Conservation (phyloP, 352 stramenopile genomes). For the Chrysophaeum taylorii region DNA sequence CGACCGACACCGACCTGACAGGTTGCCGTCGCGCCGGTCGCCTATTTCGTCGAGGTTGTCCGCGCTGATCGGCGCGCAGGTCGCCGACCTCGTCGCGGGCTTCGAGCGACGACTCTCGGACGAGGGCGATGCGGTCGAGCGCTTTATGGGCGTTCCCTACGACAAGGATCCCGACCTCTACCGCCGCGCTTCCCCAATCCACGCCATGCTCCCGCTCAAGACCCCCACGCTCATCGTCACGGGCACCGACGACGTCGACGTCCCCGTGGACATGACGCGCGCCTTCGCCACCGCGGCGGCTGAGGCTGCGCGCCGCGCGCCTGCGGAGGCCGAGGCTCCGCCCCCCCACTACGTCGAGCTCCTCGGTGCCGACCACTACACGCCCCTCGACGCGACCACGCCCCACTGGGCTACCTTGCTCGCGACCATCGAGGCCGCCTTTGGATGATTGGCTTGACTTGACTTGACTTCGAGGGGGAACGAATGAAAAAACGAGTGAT, state of each 20-base stretch:
- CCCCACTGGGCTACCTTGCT: too few relatives aligned
- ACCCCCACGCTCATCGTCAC: neutral
- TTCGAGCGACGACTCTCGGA: neutral
- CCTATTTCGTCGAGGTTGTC: too few relatives aligned
- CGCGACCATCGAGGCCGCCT: too few relatives aligned
- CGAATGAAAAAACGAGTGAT: too few relatives aligned
- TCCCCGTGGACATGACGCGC: neutral
- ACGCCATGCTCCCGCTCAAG: neutral
- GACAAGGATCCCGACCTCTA: neutral
- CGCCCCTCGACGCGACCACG: neutral
- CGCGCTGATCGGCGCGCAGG: neutral
- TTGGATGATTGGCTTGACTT: too few relatives aligned
- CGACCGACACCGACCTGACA: too few relatives aligned
- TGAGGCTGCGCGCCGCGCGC: too few relatives aligned
- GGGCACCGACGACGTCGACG: neutral
- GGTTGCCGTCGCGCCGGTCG: too few relatives aligned
- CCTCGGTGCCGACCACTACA: neutral
- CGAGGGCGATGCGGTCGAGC: slow-evolving; percentile 3
- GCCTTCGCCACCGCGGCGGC: neutral
- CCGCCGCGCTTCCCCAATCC: neutral
- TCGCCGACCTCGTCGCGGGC: neutral
- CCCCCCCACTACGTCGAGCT: neutral
- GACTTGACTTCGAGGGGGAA: too few relatives aligned
- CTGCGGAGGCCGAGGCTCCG: neutral
- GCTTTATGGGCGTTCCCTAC: neutral